A percentile compares a stretch with the other conserved stretches of the same genome.
Conservation (phyloP, 441 rosid genomes). For the Isatis lusitanica region DNA sequence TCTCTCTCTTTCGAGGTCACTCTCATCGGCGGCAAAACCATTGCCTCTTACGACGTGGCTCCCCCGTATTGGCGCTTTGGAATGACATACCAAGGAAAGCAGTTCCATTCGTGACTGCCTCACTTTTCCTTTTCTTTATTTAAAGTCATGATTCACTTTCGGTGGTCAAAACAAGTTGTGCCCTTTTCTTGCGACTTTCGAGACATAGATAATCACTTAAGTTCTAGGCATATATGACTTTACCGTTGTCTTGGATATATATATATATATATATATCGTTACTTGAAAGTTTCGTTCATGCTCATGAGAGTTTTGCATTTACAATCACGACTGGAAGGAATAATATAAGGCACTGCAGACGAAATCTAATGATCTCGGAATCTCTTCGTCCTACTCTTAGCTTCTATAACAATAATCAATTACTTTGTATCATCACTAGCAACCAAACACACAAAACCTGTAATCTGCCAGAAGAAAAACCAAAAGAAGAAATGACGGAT, state of each 20-base stretch:
- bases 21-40: constrained; percentile 54
- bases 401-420: constrained; percentile 23
- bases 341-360: background rate
- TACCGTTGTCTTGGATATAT: background rate
- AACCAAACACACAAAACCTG: constrained; percentile 19
- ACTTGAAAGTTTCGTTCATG: background rate
- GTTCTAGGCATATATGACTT: constrained; percentile 5
- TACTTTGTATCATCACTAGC: constrained; percentile 18
- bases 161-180: constrained; percentile 12
- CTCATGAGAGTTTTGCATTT: background rate
- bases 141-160: constrained; percentile 25
- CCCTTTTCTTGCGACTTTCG: constrained; percentile 1
- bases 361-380: background rate
- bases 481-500: background rate
- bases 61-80: constrained; percentile 78
- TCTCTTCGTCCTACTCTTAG: constrained; percentile 9
- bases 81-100: constrained; percentile 79
- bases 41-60: constrained; percentile 75
- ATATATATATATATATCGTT: background rate
- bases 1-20: constrained; percentile 85
- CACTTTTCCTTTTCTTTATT: background rate
- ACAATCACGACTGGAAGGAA: constrained; percentile 11
- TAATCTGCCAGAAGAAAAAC: background rate
- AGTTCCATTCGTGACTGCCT: constrained; percentile 47
- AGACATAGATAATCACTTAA: constrained; percentile 13